phyloP scores from a whole-genome alignment of 306 rosid species.

The Vigna mungo region DNA sequence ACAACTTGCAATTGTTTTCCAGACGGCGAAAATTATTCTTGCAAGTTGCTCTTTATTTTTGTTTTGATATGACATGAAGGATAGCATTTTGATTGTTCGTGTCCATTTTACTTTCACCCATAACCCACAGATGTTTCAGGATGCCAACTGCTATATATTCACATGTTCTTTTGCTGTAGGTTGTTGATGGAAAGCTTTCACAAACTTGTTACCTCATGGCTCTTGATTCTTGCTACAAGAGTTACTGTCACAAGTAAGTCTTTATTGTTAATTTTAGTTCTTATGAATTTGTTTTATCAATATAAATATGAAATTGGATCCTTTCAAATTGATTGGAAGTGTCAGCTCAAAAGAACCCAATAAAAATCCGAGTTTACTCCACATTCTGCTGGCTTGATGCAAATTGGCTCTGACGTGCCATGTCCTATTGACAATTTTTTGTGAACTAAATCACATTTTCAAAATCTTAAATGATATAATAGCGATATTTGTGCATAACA shows the following conservation, averaged over 20 bases:
- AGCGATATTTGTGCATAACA: neutral
- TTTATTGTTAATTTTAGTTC: constrained; percentile 24
- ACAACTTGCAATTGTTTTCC: constrained; percentile 2
- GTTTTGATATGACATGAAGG: constrained; percentile 13
- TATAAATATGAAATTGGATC: neutral
- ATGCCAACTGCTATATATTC: constrained; percentile 41
- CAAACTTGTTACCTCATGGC: constrained; percentile 98
- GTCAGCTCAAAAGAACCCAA: constrained; percentile 12
- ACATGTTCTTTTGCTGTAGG: constrained; percentile 59
- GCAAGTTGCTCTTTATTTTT: constrained; percentile 16
- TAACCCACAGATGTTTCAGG: constrained; percentile 36
- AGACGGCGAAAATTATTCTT: constrained; percentile 8
- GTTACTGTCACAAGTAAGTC: constrained; percentile 77
- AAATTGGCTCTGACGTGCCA: constrained; percentile 3
- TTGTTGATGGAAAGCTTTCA: constrained; percentile 97
- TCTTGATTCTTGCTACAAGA: constrained; percentile 89
- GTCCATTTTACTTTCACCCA: constrained; percentile 5
- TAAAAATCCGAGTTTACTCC: neutral
- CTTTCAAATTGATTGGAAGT: constrained; percentile 5
- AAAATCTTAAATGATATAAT: constrained; percentile 15
- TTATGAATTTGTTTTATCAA: neutral
- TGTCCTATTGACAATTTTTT: constrained; percentile 22
- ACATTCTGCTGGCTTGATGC: constrained; percentile 1
- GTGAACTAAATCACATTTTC: neutral
- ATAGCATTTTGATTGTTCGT: constrained; percentile 27